A percentile compares a stretch with the other conserved stretches of the same genome.
phyloP scores from a whole-genome alignment of 1,284 basidiomycete genomes.

The Leccinum fallax region DNA sequence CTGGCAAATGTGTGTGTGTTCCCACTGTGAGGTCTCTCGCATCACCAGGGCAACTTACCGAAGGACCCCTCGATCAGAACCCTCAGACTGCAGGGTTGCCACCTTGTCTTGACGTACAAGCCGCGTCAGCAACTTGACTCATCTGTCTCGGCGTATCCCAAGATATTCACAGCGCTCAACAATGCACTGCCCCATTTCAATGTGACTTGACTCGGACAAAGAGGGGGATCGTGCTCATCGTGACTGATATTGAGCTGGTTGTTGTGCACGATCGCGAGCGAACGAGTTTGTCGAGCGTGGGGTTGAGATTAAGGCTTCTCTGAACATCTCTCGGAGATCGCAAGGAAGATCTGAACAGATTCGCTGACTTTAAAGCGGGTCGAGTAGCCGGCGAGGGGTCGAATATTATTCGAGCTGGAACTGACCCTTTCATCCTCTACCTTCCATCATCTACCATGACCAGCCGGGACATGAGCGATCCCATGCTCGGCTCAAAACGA shows the following conservation, averaged over 20 bases:
- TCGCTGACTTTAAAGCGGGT: constrained; percentile 36
- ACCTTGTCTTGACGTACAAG: constrained; percentile 7
- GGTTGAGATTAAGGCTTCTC: constrained; percentile 13
- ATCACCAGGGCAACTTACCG: constrained; percentile 5
- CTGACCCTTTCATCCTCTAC: constrained; percentile 11
- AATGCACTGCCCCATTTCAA: not conserved
- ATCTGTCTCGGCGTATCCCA: constrained; percentile 8
- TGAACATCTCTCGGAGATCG: not conserved
- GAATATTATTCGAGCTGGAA: constrained; percentile 6
- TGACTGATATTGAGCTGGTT: not conserved
- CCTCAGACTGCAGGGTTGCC: constrained; percentile 16
- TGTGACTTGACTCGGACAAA: not conserved
- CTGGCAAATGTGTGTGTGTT: constrained; percentile 5
- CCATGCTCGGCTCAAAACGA: constrained; percentile 32
- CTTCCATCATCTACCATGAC: constrained; percentile 19
- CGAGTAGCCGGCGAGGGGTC: constrained; percentile 19
- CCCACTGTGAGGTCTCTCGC: constrained; percentile 7
- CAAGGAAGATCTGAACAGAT: not conserved
- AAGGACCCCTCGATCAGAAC: constrained; percentile 7
- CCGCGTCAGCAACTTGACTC: constrained; percentile 30
- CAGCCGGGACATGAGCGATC: constrained; percentile 21
- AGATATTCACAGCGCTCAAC: constrained; percentile 5
- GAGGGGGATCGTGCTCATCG: not conserved
- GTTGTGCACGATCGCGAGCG: not conserved
- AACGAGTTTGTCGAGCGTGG: not conserved